Percentiles rank a stretch among this genome's conserved stretches.
Conservation (phyloP, 495 filamentous ascomycete genomes). For the Xylaria cubensis region DNA sequence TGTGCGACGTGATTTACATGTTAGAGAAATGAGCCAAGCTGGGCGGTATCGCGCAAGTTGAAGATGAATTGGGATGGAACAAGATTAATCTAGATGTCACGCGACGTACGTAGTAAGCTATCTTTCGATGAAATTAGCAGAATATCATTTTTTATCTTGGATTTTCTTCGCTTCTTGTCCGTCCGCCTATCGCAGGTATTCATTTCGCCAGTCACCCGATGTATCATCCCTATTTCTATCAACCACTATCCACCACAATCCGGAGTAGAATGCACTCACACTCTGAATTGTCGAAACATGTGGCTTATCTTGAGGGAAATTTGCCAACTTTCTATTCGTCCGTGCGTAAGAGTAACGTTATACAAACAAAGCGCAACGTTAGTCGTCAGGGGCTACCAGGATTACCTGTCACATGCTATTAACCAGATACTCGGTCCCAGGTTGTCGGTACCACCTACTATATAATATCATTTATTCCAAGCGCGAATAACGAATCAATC, state of each 20-base stretch:
- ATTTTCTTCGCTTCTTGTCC: no score
- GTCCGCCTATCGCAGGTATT: background rate
- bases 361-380: constrained; percentile 15
- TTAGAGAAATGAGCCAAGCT: background rate
- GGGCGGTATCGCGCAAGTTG: background rate
- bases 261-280: background rate
- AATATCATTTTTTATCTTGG: background rate
- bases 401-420: background rate
- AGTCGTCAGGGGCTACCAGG: background rate
- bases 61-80: background rate
- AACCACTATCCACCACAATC: background rate
- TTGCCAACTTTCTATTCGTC: constrained; percentile 1
- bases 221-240: background rate
- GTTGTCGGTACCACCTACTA: background rate
- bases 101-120: background rate
- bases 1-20: background rate
- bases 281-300: background rate
- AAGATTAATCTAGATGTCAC: background rate
- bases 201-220: background rate
- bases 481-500: background rate
- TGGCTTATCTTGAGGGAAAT: background rate
- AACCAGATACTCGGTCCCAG: background rate
- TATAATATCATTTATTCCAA: background rate
- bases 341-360: constrained; percentile 11
- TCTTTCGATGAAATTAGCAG: background rate